Percentiles rank a stretch among this genome's conserved stretches.
Evolutionary conservation across 2,329 filamentous ascomycete genomes (phyloP).

Genomic region (Chaetomiaceae sp.): DNA sequence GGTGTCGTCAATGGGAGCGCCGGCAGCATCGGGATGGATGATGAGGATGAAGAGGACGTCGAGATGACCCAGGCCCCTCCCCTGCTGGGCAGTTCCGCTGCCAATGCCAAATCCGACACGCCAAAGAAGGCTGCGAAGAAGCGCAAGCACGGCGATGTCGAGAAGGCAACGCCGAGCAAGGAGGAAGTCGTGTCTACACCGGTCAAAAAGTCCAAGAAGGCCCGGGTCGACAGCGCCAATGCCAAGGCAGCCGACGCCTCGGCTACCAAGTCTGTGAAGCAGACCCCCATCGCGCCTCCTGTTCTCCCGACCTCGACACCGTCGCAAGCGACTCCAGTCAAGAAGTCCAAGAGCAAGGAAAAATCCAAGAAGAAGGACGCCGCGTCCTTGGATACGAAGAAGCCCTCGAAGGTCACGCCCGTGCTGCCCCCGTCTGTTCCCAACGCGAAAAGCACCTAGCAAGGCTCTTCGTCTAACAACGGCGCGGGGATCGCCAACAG

Average conservation of each 20-base stretch:
- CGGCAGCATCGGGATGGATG: slow-evolving; percentile 38
- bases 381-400: slow-evolving; percentile 16
- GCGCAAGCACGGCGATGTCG: slow-evolving; percentile 35
- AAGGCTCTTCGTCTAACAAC: slow-evolving; percentile 12
- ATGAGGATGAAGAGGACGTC: slow-evolving; percentile 41
- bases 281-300: slow-evolving; percentile 21
- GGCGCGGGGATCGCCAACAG: too few species aligned
- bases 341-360: slow-evolving; percentile 33
- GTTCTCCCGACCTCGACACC: background rate
- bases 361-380: slow-evolving; percentile 24
- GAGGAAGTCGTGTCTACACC: slow-evolving; percentile 22
- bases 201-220: slow-evolving; percentile 30
- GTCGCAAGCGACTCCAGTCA: slow-evolving; percentile 11
- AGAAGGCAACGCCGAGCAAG: slow-evolving; percentile 21
- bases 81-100: background rate
- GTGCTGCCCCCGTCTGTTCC: slow-evolving; percentile 23
- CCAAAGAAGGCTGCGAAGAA: slow-evolving; percentile 30
- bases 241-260: too few species aligned
- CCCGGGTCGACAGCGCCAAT: slow-evolving; percentile 20
- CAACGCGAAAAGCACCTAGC: slow-evolving; percentile 22
- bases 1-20: slow-evolving; percentile 41
- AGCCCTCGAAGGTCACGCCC: slow-evolving; percentile 25
- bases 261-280: slow-evolving; percentile 12
- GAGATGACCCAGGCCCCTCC: slow-evolving; percentile 41
- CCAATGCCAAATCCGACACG: slow-evolving; percentile 17